Percentiles rank a stretch among this genome's conserved stretches.
phyloP scores from a whole-genome alignment of 257 asterid species.

The Cordia subcordata region DNA sequence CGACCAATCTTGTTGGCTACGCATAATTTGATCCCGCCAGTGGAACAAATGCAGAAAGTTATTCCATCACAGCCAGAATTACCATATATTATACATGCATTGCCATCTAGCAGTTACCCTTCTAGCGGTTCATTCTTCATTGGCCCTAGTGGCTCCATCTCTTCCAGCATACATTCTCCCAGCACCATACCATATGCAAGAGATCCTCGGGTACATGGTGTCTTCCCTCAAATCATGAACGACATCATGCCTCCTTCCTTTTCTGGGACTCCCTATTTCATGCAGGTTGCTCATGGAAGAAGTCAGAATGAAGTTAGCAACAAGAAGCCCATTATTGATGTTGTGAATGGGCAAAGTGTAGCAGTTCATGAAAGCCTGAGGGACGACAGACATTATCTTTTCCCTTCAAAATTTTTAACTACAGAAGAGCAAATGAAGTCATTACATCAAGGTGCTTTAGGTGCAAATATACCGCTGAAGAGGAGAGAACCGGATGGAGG shows the following conservation, averaged over 20 bases:
- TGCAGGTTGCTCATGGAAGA: slow-evolving; percentile 21
- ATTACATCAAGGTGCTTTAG: no score
- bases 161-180: slow-evolving; percentile 6
- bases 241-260: slow-evolving; percentile 12
- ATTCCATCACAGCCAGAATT: slow-evolving; percentile 11
- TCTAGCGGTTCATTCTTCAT: slow-evolving; percentile 27
- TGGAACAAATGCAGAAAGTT: slow-evolving; percentile 1
- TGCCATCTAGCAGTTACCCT: slow-evolving; percentile 30
- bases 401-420: slow-evolving; percentile 21
- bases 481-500: slow-evolving; percentile 61
- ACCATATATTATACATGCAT: slow-evolving; percentile 22
- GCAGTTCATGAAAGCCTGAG: slow-evolving; percentile 24
- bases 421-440: slow-evolving; percentile 20
- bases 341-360: slow-evolving; percentile 11
- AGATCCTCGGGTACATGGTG: slow-evolving; percentile 18
- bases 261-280: slow-evolving; percentile 16
- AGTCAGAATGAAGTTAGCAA: slow-evolving; percentile 11
- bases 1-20: neutral
- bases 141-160: neutral
- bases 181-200: slow-evolving; percentile 14
- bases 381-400: slow-evolving; percentile 19
- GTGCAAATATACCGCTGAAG: slow-evolving; percentile 14
- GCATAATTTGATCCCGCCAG: neutral
- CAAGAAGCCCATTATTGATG: no score
- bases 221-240: slow-evolving; percentile 12